phyloP scores from a whole-genome alignment of 2,329 filamentous ascomycete genomes.

The Lachnellula arida region DNA sequence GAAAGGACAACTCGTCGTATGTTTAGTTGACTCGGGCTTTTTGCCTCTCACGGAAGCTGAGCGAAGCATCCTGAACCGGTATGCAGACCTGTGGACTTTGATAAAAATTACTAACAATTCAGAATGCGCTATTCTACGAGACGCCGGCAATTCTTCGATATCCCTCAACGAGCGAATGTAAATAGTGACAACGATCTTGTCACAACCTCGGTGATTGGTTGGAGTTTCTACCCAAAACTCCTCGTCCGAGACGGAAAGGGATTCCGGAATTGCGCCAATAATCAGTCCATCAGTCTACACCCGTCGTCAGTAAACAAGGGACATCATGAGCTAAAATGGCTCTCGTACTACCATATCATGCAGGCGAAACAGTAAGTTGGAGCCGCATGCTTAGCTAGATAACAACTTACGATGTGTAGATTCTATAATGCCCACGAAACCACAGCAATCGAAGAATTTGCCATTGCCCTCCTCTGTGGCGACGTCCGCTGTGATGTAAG shows the following conservation, averaged over 20 bases:
- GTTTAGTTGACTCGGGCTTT: slow-evolving; percentile 81
- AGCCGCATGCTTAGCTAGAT: slow-evolving; percentile 1
- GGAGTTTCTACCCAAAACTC: slow-evolving; percentile 94
- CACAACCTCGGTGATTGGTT: slow-evolving; percentile 77
- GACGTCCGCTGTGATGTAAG: slow-evolving; percentile 80
- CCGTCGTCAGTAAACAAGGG: slow-evolving; percentile 85
- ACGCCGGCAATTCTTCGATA: slow-evolving; percentile 68
- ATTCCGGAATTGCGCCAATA: slow-evolving; percentile 88
- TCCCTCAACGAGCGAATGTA: slow-evolving; percentile 68
- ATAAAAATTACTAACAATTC: slow-evolving; percentile 4
- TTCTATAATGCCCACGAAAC: slow-evolving; percentile 90
- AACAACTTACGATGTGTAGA: slow-evolving; percentile 34
- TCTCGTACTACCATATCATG: slow-evolving; percentile 98
- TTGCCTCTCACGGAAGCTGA: slow-evolving; percentile 71
- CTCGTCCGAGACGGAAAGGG: slow-evolving; percentile 79
- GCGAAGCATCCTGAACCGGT: slow-evolving; percentile 59
- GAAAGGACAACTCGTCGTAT: slow-evolving; percentile 83
- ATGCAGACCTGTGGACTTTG: not conserved
- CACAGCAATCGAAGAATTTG: slow-evolving; percentile 73
- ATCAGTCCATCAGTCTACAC: slow-evolving; percentile 82
- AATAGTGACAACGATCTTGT: slow-evolving; percentile 79
- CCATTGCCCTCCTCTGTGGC: slow-evolving; percentile 78
- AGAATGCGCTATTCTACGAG: slow-evolving; percentile 60
- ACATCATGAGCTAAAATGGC: slow-evolving; percentile 64
- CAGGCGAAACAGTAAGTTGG: slow-evolving; percentile 68